Percentiles rank a stretch among this genome's conserved stretches.
Evolutionary conservation across 139 green algal species (phyloP).

Genomic region (Trebouxia sp.): DNA sequence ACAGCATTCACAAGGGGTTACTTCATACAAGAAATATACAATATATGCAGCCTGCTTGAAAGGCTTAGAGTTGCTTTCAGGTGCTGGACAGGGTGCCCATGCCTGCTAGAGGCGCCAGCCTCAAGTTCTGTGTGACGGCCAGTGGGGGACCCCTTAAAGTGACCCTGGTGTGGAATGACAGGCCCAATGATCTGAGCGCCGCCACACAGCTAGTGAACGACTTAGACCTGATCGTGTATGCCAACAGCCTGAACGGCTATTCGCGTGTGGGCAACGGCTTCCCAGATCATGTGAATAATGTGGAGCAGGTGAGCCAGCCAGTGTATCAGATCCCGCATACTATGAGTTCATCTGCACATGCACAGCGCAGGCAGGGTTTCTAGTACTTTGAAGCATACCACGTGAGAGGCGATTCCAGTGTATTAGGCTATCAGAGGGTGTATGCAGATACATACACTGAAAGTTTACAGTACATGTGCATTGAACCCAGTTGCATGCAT

Average conservation of each 20-base stretch:
- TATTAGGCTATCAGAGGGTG: no score
- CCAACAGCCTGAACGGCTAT: slow-evolving; percentile 59
- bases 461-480: no score
- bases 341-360: neutral
- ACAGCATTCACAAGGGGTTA: neutral
- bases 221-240: slow-evolving; percentile 76
- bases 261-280: slow-evolving; percentile 66
- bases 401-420: no score
- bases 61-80: slow-evolving; percentile 17
- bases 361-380: no score
- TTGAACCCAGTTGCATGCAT: no score
- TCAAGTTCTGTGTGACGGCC: slow-evolving; percentile 71
- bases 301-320: slow-evolving; percentile 60
- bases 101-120: slow-evolving; percentile 31
- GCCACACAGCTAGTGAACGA: slow-evolving; percentile 79
- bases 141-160: slow-evolving; percentile 66
- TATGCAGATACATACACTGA: no score
- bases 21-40: neutral
- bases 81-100: slow-evolving; percentile 43
- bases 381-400: no score
- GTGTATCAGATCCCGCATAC: no score
- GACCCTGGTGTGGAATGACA: slow-evolving; percentile 79
- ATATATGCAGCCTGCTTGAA: neutral
- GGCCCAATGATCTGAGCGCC: slow-evolving; percentile 35
- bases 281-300: slow-evolving; percentile 79